Evolutionary conservation across 2,329 filamentous ascomycete genomes (phyloP).

Genomic region (Grosmannia penicillata): DNA sequence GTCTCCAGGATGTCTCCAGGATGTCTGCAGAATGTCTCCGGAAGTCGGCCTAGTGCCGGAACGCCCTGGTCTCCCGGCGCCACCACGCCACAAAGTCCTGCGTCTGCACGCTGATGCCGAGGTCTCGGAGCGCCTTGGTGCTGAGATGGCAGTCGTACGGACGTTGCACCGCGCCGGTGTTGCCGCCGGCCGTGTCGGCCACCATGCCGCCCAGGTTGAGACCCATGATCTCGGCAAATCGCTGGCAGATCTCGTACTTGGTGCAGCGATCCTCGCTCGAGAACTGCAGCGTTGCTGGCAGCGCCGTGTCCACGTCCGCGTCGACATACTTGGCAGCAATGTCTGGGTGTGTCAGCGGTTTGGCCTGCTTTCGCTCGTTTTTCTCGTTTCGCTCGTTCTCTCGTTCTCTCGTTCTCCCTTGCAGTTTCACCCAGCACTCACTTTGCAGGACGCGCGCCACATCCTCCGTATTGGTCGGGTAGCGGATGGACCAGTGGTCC

Average conservation of each 20-base stretch:
- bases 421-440: not conserved
- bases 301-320: conserved; percentile 26
- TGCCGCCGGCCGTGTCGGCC: conserved; percentile 56
- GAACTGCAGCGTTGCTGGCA: conserved; percentile 69
- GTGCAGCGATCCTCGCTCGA: conserved; percentile 75
- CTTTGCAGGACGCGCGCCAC: conserved; percentile 49
- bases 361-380: no score
- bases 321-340: conserved; percentile 54
- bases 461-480: conserved; percentile 81
- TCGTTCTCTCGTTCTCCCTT: not conserved
- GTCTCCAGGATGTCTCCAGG: not conserved
- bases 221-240: conserved; percentile 66
- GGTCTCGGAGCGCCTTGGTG: conserved; percentile 53
- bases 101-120: conserved; percentile 62
- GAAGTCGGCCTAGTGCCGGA: conserved; percentile 29
- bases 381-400: not conserved
- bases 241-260: conserved; percentile 77
- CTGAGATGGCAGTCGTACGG: conserved; percentile 84
- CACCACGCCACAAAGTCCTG: conserved; percentile 73
- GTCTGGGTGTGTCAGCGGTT: conserved; percentile 28
- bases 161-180: conserved; percentile 56
- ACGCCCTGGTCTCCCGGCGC: conserved; percentile 48
- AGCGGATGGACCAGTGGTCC: conserved; percentile 75
- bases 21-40: not conserved
- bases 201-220: conserved; percentile 53